Base-by-base conservation (phyloP, 2,329 filamentous ascomycete genomes). In the Xylaria polymorpha region DNA sequence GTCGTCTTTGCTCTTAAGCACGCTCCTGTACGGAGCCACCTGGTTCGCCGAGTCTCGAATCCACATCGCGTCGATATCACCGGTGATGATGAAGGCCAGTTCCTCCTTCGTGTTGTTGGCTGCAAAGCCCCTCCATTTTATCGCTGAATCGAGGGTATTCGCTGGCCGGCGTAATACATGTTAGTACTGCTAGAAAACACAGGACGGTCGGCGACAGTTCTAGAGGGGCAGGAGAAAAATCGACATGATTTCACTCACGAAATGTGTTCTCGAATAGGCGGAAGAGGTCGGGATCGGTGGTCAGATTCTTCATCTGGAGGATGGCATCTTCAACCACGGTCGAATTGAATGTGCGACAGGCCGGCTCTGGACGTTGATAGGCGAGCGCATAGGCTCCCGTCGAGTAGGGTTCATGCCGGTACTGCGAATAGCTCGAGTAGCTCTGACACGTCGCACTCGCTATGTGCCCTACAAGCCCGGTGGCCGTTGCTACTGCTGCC, bases 11-110 rank as follows among this genome's bases (percentile, higher is more conserved):
- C 86, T 82, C 61, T 85, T 84, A 20, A 93, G 80, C 12, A 92
- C 80, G 1, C 87, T 85, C 55, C 90, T 83, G 74, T 93, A 91
- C 37, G 89, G 90, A 73, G 91, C 89, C 79, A 93, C 85, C 78
- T 93, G 91, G 74, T 92, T 92, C 18, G 90, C 88, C 14, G 92
- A 95, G 79, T 97, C 94, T 53, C 94, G 89, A 66, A 97, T 83
- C 94, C 94, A 97, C 82, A 95, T 93, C 0, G 92, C 92, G 75
- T 94, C 91, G 78, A 95, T 95, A 76, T 95, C 92, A 48, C 92
- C 93, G 0, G 92, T 95, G 59, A 94, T 92, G 69, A 95, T 90
- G 77, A 94, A 95, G 35, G 89, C 91, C 74, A 95, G 88, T 61
- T 79, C 64, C 72, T 86, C 73, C 48, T 77, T 70, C 41, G 78